Conservation (phyloP, 352 stramenopile species). For the Thraustochytrium sp. region DNA sequence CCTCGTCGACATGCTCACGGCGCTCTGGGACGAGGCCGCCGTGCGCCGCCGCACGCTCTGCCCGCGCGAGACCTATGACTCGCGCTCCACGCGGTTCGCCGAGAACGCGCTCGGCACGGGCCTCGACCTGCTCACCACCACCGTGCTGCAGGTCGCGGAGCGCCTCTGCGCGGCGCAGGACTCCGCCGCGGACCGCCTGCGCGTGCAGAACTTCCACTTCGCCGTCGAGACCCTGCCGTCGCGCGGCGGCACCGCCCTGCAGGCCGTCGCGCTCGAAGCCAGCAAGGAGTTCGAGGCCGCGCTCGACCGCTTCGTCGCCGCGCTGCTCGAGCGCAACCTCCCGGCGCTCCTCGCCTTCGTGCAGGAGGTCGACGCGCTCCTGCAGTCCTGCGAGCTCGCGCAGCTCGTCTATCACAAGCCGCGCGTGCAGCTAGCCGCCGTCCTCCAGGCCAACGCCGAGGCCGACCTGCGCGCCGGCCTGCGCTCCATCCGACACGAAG, state of each 20-base stretch:
- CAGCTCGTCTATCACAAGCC: constrained; percentile 11
- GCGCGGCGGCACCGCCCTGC: not conserved
- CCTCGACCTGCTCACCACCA: not conserved
- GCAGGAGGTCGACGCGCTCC: not conserved
- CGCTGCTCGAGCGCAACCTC: not conserved
- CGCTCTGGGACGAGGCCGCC: not conserved
- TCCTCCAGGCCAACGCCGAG: not conserved
- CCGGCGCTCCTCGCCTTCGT: not conserved
- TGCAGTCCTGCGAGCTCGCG: not conserved
- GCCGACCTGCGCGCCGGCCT: not conserved
- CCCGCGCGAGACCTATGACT: not conserved
- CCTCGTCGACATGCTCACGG: not conserved
- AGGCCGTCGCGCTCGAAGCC: not conserved
- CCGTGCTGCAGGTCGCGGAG: not conserved
- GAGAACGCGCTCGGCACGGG: not conserved
- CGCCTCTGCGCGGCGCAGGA: not conserved
- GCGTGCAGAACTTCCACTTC: constrained; percentile 8
- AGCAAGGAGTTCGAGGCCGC: not conserved
- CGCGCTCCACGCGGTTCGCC: not conserved
- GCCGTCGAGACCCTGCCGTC: not conserved
- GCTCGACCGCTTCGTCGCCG: not conserved
- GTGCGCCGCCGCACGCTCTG: not conserved
- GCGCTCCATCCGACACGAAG: not conserved
- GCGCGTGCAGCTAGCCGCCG: not conserved
- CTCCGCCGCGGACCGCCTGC: not conserved